Evolutionary conservation across 1,284 basidiomycete genomes (phyloP), one percentile per base, ranked within the genome.

Genomic region (Flammula alnicola): DNA sequence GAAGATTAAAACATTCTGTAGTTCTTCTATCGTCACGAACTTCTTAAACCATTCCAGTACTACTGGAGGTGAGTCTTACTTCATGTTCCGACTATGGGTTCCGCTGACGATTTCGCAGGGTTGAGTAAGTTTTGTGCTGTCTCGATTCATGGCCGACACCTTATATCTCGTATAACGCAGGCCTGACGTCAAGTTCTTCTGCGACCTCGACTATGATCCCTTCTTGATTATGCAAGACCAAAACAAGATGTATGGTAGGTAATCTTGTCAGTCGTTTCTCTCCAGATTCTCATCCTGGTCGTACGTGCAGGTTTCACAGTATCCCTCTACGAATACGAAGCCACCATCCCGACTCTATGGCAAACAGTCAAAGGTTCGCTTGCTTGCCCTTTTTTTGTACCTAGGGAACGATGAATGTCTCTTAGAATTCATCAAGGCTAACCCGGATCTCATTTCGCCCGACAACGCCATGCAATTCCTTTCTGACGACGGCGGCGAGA

Each of bases 301-400:
- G 8, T 37, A 27, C n/a, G n/a, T 25, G 16, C 47, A 83, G 90
- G 89, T 5, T 96, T 93, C 67, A 94, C 91, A 1, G 73, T 97
- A 29, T 87, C 91, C 0, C 73, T 97, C 17, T 89, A 82, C 57
- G 95, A 97, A 66, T 95, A 93, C 61, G 79, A 83, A 47, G 80
- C 82, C 35, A 97, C 94, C 2, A 93, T 96, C 44, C 86, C 87
- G 1, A 93, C 93, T 0, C 80, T 97, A 7, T 97, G 93, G 93
- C 64, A 81, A 3, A 73, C 83, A 10, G 88, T 88, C 20, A 86
- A 79, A 74, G 79, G 88, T 86, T 48, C 8, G 39, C 31, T 9
- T 49, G 3, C 16, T 6, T 30, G 10, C 12, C 17, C 8, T 41
- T 29, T 14, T n/a, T 29, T 27, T 26, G n/a, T 10, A 5, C 25